Percentiles rank a stretch among this genome's conserved stretches.
Evolutionary conservation across 805 yeast species (phyloP).

Genomic region (Kodamaea lidongshanica): DNA sequence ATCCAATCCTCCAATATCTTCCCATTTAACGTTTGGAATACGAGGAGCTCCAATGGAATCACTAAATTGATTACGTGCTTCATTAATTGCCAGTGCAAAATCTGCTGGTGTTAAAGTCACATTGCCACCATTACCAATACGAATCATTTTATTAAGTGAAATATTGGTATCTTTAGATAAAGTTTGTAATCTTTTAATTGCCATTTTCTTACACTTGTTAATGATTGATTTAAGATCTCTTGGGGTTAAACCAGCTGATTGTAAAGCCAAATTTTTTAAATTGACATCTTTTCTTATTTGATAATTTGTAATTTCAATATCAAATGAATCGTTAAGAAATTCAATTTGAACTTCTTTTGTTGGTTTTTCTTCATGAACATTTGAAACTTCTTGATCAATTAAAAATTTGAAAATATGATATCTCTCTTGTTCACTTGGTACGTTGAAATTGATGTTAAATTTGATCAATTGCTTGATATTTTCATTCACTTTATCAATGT

Average conservation of each 20-base stretch:
- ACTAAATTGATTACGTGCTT: conserved; percentile 81
- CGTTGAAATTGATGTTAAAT: conserved; percentile 70
- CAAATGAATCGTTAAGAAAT: conserved; percentile 12
- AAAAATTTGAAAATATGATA: conserved; percentile 52
- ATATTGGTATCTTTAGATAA: conserved; percentile 18
- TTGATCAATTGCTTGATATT: conserved; percentile 60
- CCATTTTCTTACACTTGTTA: conserved; percentile 52
- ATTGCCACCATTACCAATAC: conserved; percentile 50
- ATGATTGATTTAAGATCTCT: conserved; percentile 71
- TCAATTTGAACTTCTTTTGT: conserved; percentile 2
- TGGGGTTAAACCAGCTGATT: conserved; percentile 91
- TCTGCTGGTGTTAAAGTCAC: conserved; percentile 52
- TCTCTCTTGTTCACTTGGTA: conserved; percentile 78
- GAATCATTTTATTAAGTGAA: conserved; percentile 24
- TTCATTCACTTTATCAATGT: conserved; percentile 63
- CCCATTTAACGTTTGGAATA: conserved; percentile 94
- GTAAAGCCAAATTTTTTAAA: conserved; percentile 56
- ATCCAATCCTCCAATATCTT: conserved; percentile 94
- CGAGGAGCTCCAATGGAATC: conserved; percentile 96
- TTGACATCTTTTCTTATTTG: conserved; percentile 37
- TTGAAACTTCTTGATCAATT: conserved; percentile 22
- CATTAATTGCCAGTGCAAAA: conserved; percentile 64
- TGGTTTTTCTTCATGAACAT: conserved; percentile 9
- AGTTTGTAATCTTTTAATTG: conserved; percentile 44
- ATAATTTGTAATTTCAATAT: conserved; percentile 15